Evolutionary conservation across 2,329 filamentous ascomycete genomes (phyloP).

Genomic region (Calonectria pauciramosa): DNA sequence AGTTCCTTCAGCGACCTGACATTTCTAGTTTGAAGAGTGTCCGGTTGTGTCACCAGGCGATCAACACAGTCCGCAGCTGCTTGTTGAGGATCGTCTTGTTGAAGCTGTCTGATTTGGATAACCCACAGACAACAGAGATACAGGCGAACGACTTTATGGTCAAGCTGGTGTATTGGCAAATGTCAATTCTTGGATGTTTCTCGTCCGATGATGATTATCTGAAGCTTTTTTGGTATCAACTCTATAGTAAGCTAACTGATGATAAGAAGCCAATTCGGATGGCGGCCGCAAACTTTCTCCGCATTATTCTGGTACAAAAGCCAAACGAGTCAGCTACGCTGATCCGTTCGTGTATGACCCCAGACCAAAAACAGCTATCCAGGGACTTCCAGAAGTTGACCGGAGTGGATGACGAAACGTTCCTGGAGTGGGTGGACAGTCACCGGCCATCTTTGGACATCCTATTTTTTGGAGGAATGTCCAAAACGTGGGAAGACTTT

Average conservation of each 20-base stretch:
- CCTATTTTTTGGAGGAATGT: conserved; percentile 86
- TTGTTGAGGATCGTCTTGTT: conserved; percentile 86
- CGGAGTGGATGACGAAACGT: conserved; percentile 89
- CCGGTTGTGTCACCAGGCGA: conserved; percentile 88
- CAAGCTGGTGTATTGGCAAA: conserved; percentile 96
- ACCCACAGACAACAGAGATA: conserved; percentile 67
- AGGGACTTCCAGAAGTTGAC: conserved; percentile 86
- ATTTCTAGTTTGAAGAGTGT: conserved; percentile 87
- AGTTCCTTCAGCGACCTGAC: conserved; percentile 90
- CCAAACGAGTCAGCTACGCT: conserved; percentile 83
- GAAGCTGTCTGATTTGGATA: conserved; percentile 86
- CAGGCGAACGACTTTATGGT: conserved; percentile 81
- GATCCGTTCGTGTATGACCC: conserved; percentile 77
- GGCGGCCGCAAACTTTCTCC: conserved; percentile 86
- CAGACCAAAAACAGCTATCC: conserved; percentile 79
- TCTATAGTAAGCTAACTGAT: conserved; percentile 90
- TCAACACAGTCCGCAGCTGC: conserved; percentile 80
- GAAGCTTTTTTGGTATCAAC: conserved; percentile 89
- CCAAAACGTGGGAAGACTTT: conserved; percentile 89
- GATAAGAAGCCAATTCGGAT: conserved; percentile 75
- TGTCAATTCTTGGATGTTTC: conserved; percentile 84
- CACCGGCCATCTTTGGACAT: conserved; percentile 83
- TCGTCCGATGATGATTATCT: conserved; percentile 86
- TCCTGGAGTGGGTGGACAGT: conserved; percentile 89
- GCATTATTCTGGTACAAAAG: conserved; percentile 95